phyloP scores from a whole-genome alignment of 2,329 filamentous ascomycete species.

The Truncatella angustata region DNA sequence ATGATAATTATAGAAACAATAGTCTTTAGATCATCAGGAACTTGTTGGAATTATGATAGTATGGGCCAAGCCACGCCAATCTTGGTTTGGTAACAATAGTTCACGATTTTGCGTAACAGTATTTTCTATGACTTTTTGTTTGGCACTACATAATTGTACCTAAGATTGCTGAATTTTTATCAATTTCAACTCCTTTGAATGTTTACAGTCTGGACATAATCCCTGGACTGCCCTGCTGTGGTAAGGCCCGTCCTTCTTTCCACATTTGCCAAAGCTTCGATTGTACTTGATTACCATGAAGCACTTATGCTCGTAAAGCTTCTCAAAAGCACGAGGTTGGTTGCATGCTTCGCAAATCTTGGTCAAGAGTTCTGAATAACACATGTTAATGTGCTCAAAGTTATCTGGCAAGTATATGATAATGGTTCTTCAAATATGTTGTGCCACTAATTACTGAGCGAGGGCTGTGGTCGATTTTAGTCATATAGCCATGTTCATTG shows the following conservation, averaged over 20 bases:
- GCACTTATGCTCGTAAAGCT: constrained; percentile 13
- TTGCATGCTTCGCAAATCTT: constrained; percentile 11
- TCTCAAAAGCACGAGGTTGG: background rate
- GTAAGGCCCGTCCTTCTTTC: constrained; percentile 14
- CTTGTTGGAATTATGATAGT: too few relatives aligned
- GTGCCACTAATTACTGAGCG: background rate
- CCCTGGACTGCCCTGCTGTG: constrained; percentile 5
- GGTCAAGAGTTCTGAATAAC: constrained; percentile 13
- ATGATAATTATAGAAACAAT: too few relatives aligned
- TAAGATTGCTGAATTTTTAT: background rate
- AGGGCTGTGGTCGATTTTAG: background rate
- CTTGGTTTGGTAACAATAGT: too few relatives aligned
- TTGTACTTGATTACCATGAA: constrained; percentile 12
- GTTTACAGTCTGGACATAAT: background rate
- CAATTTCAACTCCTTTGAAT: background rate
- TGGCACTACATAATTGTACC: too few relatives aligned
- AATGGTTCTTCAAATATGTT: background rate
- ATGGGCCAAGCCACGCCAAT: too few relatives aligned
- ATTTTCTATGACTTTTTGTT: too few relatives aligned
- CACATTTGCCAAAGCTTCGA: constrained; percentile 13
- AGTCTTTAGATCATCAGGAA: too few relatives aligned
- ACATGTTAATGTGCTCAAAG: constrained; percentile 10
- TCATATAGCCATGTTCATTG: background rate
- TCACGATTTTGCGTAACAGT: too few relatives aligned
- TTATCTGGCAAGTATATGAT: background rate